Evolutionary conservation across 148 eudicot genomes (phyloP).

Genomic region (Bassia scoparia): DNA sequence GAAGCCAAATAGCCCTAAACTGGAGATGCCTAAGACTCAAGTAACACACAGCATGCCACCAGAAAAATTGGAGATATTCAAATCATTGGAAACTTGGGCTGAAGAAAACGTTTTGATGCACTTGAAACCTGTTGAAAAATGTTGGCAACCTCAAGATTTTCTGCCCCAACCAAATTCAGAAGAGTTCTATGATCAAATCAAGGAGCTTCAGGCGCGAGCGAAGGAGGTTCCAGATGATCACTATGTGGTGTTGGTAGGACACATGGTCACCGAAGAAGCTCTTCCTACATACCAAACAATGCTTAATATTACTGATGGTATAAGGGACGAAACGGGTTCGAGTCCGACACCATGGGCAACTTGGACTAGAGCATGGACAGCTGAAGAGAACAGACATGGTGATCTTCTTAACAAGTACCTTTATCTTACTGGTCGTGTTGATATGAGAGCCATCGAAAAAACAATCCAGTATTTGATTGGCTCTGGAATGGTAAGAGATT

Average conservation of each 20-base stretch:
- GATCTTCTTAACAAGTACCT: slow-evolving; percentile 55
- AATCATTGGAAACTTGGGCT: slow-evolving; percentile 56
- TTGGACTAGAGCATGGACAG: slow-evolving; percentile 65
- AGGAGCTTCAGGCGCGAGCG: slow-evolving; percentile 45
- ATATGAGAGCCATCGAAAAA: slow-evolving; percentile 51
- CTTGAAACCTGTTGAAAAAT: slow-evolving; percentile 55
- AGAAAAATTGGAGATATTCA: slow-evolving; percentile 55
- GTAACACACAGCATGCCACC: slow-evolving; percentile 55
- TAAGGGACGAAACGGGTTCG: slow-evolving; percentile 58
- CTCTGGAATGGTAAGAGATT: slow-evolving; percentile 49
- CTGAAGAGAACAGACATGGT: slow-evolving; percentile 66
- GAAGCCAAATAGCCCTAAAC: slow-evolving; percentile 36
- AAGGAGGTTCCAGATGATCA: slow-evolving; percentile 56
- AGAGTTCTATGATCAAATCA: slow-evolving; percentile 41
- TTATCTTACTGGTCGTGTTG: slow-evolving; percentile 53
- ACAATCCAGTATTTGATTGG: slow-evolving; percentile 58
- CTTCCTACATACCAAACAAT: slow-evolving; percentile 66
- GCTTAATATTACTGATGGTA: slow-evolving; percentile 53
- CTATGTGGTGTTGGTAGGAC: slow-evolving; percentile 54
- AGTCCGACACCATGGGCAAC: slow-evolving; percentile 50
- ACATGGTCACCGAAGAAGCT: no score
- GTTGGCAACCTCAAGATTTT: slow-evolving; percentile 68
- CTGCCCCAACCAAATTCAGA: slow-evolving; percentile 54
- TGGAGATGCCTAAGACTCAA: slow-evolving; percentile 35
- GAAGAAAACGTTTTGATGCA: slow-evolving; percentile 35